Percentiles rank a stretch among this genome's conserved stretches.
These are phyloP conservation scores for Hemileccinum rubropunctum DNA, from an alignment of 768 basidiomycete genomes.

Conservation along the genomic window DNA sequence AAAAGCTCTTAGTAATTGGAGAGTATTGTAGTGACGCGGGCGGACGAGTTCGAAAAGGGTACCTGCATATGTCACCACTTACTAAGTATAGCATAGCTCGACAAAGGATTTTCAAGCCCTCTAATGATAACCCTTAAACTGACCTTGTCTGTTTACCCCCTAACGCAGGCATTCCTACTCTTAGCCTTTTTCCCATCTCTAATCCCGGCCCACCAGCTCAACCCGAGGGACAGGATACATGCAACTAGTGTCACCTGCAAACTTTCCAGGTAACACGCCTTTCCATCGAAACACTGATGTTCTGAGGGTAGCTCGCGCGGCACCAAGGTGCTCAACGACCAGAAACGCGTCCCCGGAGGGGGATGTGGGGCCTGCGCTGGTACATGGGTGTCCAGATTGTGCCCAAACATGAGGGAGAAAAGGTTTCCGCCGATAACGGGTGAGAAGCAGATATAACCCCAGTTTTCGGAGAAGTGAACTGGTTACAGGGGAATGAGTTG, in stretches of 20 bases:
- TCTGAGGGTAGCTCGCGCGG: constrained; percentile 24
- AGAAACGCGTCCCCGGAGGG: background rate
- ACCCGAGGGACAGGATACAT: constrained; percentile 33
- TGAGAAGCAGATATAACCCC: constrained; percentile 73
- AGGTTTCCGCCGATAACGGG: constrained; percentile 80
- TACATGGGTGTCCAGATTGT: constrained; percentile 73
- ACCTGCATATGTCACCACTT: too few species aligned
- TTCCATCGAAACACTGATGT: constrained; percentile 55
- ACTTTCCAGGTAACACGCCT: constrained; percentile 57
- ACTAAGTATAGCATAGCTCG: too few species aligned
- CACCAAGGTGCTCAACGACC: background rate
- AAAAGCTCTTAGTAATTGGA: too few species aligned
- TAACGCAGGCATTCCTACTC: background rate
- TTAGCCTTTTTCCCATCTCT: constrained; percentile 25
- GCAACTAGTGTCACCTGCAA: constrained; percentile 45
- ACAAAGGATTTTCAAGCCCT: background rate
- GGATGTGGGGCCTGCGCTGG: constrained; percentile 7
- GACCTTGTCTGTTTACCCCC: background rate
- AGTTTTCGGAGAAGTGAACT: constrained; percentile 83
- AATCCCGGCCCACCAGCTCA: constrained; percentile 38
- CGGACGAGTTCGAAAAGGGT: too few species aligned
- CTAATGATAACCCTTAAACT: background rate
- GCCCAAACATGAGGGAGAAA: constrained; percentile 82
- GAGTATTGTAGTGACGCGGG: too few species aligned
- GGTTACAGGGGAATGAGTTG: background rate